Evolutionary conservation across 768 basidiomycete species (phyloP).

Genomic region (Fistulinella prunicolor): DNA sequence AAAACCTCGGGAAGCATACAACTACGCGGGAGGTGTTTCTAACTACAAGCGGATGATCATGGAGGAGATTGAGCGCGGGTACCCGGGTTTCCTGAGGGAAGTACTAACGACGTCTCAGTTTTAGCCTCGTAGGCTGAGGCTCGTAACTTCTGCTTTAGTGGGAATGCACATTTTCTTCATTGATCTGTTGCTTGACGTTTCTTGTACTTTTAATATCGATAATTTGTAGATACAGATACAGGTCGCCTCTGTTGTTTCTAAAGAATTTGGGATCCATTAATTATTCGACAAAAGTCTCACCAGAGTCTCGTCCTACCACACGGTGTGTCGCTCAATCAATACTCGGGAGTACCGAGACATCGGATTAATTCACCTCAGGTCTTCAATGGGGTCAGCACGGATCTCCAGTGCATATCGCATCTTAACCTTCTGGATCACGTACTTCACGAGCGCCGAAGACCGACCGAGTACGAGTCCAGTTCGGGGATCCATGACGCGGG

Average conservation of each 20-base stretch:
- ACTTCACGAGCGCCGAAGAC: constrained; percentile 66
- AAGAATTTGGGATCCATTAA: no score
- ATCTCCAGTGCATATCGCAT: constrained; percentile 65
- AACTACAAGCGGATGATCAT: neutral
- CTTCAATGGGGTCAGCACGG: constrained; percentile 61
- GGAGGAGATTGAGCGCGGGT: neutral
- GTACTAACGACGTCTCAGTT: neutral
- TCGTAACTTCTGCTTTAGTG: neutral
- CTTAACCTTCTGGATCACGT: constrained; percentile 69
- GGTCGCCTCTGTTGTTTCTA: no score
- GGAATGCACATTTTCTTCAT: no score
- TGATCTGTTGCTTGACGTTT: no score
- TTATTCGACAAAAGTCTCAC: no score
- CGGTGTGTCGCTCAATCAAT: neutral
- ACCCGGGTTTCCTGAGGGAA: neutral
- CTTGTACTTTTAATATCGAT: no score
- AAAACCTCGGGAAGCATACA: neutral
- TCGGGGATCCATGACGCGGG: constrained; percentile 46
- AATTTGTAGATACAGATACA: no score
- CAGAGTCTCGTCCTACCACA: no score
- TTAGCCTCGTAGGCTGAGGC: neutral
- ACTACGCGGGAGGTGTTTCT: neutral
- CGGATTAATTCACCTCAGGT: constrained; percentile 42
- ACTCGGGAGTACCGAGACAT: neutral
- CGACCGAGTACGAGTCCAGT: constrained; percentile 68